Evolutionary conservation across 75 land plant species (phyloP), one percentile per base, ranked within the genome.

Genomic region (Pinus albicaulis): DNA sequence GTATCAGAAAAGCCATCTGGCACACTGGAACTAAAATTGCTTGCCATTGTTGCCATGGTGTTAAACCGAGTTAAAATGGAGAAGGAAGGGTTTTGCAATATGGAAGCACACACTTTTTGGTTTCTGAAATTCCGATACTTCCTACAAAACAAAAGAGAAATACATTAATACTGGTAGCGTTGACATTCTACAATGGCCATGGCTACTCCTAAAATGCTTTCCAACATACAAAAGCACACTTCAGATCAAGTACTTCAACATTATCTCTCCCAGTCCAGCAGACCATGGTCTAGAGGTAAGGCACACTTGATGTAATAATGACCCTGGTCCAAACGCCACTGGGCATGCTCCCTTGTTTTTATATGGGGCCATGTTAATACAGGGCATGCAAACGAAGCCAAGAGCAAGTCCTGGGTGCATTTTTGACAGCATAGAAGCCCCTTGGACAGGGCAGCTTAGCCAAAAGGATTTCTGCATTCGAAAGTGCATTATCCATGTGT

Each of bases 1-100:
- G 59, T 17, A 63, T 64, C 68, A 3, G 48, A 55, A 78, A 74
- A 72, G 20, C 80, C 85, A 76, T 85, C 77, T 55, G 73, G 55
- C 56, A 73, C 14, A 38, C 57, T 70, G 13, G 57, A 36, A n/a
- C n/a, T 41, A 14, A 68, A 20, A 41, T 20, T 41, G 20, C n/a
- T 68, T 41, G 41, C 71, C 71, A 68, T 20, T 1, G 71, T 41
- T 68, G 44, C 23, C 71, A 38, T 38, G 22, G 52, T 41, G 41
- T 22, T 41, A n/a, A 68, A 36, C 23, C 3, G 34, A 19, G 23
- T 19, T 38, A 41, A 19, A 44, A 68, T 68, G 71, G 41, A 68
- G 1, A 14, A n/a, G 23, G 8, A 10, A 38, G 48, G n/a, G 41
- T 38, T 20, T 68, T 11, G 23, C 44, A 8, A 19, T 19, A 36